phyloP scores from a whole-genome alignment of 2,329 filamentous ascomycete species.

The Aureobasidium namibiae region DNA sequence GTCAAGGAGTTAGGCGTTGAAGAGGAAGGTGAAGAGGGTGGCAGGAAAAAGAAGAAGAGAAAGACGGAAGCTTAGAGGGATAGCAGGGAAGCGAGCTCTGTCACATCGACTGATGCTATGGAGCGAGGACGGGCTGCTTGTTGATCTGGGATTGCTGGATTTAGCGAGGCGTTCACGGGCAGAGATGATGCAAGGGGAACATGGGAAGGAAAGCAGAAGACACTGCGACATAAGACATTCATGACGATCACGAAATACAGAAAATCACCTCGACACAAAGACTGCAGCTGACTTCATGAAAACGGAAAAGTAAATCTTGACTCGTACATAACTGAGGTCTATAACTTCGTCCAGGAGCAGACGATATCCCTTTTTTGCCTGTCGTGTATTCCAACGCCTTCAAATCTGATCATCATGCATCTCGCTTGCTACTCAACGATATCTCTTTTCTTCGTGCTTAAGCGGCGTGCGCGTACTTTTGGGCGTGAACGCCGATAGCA shows the following conservation, averaged over 20 bases:
- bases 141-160: not conserved
- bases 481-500: constrained; percentile 28
- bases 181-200: no score
- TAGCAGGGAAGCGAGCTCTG: not conserved
- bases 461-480: constrained; percentile 23
- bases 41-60: constrained; percentile 25
- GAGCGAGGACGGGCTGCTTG: not conserved
- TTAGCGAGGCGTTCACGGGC: not conserved
- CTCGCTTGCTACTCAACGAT: not conserved
- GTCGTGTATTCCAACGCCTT: constrained; percentile 7
- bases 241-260: not conserved
- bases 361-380: not conserved
- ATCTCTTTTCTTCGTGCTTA: not conserved
- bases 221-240: not conserved
- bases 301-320: not conserved
- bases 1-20: constrained; percentile 54
- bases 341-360: constrained; percentile 1
- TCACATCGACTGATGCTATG: not conserved
- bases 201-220: not conserved
- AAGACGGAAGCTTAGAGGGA: constrained; percentile 20
- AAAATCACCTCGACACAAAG: not conserved
- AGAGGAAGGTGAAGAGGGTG: constrained; percentile 23
- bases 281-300: no score
- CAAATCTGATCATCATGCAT: constrained; percentile 1
- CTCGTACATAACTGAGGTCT: constrained; percentile 4